Evolutionary conservation across 257 asterid genomes (phyloP), one percentile per base, ranked within the genome.

Genomic region (Lavandula angustifolia): DNA sequence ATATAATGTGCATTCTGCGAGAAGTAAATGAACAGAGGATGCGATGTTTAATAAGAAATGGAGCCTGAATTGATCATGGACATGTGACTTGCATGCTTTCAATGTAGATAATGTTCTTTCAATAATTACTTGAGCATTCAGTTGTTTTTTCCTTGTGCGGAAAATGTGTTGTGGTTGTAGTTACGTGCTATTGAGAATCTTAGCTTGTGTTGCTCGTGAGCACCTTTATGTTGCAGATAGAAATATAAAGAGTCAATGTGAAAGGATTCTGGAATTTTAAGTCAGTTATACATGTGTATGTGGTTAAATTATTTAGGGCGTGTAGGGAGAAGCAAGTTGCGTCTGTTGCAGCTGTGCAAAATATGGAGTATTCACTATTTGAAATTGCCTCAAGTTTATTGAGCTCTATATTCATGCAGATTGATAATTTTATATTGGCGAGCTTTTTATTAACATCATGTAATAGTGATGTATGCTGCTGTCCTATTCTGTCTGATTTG

Each of bases 211-310:
- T 27, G 38, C 4, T 27, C 11, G 12, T 22, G 58, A 27, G 37
- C 16, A 3, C 0, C 8, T 52, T 60, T 6, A 42, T 5, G 0
- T 42, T 43, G 51, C 33, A 33, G 57, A 34, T 32, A 10, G 56
- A 4, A 27, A 29, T 64, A 13, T 41, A 35, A 17, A 50, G 47
- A 22, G 48, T 51, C 58, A 48, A 47, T 62, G 37, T 13, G 67
- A 46, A 47, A 46, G 31, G 22, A 60, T 61, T 33, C 17, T 62
- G 14, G 11, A 65, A 27, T 41, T 11, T 35, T 4, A 29, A 42
- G 17, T 9, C 38, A 27, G 53, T 1, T 13, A 11, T 52, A 7
- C 33, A 42, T 33, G 27, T 57, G 32, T 58, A 5, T 56, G 6
- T 33, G 5, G 46, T 33, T 6, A 34, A 44, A 13, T n/a, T 10